Base-by-base conservation (phyloP, 2,329 filamentous ascomycete species). In the Intubia oerlemansii region DNA sequence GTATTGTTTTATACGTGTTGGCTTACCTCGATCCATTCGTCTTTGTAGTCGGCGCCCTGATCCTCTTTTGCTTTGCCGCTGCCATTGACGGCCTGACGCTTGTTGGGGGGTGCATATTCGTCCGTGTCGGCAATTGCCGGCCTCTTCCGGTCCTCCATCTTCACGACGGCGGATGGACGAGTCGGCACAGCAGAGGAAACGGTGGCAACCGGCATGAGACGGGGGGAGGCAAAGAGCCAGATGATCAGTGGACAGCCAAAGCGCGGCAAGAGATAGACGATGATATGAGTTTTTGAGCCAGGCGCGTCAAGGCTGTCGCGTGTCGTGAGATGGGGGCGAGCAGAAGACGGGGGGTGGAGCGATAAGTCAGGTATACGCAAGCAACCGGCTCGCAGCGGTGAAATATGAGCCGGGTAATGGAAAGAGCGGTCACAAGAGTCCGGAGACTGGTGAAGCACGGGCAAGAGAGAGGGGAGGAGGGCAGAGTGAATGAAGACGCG, bases 71-170 rank as follows among this genome's bases (percentile, higher is more conserved):
- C 48, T 41, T 63, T 66, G 44, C 60, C 55, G 38, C 61, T 55
- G 44, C 82, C 82, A 60, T 92, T 93, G 39, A 85, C 66, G 32
- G 81, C 79, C 51, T 91, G 78, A 54, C 82, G 76, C 63, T 95
- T 98, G 47, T 72, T 77, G 14, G 85, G 84, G 40, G 85, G 85
- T 39, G 77, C 78, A 46, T 79, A 60, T 42, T 93, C 81, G 51
- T 88, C 79, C 45, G 68, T 59, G 48, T 75, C 77, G 53, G 68
- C 65, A 42, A 76, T 66, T 48, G 82, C 79, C 48, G 82, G 77
- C 68, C 88, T 73, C 68, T 98, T 98, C 68, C 88, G 81, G 62
- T 95, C 88, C 66, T 98, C 88, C 85, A 95, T 98, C 68, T 88
- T 92, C 61, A 71, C 62, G 57, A 79, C 64, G 65, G 72, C 72